Evolutionary conservation across 495 filamentous ascomycete species (phyloP).

Genomic region (Physcia stellaris): DNA sequence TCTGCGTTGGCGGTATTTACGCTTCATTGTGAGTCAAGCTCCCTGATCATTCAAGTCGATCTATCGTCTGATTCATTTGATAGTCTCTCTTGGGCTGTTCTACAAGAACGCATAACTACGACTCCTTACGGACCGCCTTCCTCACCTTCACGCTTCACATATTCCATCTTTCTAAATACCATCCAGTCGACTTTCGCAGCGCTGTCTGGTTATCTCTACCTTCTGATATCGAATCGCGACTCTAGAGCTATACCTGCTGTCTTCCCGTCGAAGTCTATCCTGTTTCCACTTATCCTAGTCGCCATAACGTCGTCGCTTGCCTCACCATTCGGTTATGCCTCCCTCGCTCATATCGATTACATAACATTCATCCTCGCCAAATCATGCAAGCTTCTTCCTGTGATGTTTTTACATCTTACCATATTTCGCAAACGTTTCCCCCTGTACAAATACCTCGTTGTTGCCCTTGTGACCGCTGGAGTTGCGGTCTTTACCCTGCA

Average conservation of each 20-base stretch:
- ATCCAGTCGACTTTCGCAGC: constrained; percentile 88
- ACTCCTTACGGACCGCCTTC: constrained; percentile 58
- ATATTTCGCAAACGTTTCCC: constrained; percentile 85
- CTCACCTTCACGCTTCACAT: constrained; percentile 59
- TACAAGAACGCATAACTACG: constrained; percentile 96
- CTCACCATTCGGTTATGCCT: constrained; percentile 88
- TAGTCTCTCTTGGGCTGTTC: constrained; percentile 86
- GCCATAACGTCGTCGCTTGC: constrained; percentile 78
- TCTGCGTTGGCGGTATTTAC: constrained; percentile 90
- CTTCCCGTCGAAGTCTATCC: constrained; percentile 60
- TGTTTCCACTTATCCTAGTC: constrained; percentile 71
- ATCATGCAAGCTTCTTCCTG: constrained; percentile 90
- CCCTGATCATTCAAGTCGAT: no score
- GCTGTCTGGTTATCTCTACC: constrained; percentile 67
- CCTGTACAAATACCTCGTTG: constrained; percentile 91
- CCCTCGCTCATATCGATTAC: constrained; percentile 91
- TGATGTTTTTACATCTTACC: constrained; percentile 92
- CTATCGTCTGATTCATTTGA: no score
- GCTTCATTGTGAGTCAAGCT: constrained; percentile 65
- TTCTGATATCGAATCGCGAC: constrained; percentile 48
- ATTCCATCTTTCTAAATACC: constrained; percentile 88
- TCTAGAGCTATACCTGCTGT: constrained; percentile 42
- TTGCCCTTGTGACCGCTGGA: constrained; percentile 75
- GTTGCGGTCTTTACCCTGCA: constrained; percentile 91
- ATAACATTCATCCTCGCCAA: constrained; percentile 98